These are phyloP conservation scores for Cajanus cajan DNA, from an alignment of 306 rosid species.

Conservation along the genomic window DNA sequence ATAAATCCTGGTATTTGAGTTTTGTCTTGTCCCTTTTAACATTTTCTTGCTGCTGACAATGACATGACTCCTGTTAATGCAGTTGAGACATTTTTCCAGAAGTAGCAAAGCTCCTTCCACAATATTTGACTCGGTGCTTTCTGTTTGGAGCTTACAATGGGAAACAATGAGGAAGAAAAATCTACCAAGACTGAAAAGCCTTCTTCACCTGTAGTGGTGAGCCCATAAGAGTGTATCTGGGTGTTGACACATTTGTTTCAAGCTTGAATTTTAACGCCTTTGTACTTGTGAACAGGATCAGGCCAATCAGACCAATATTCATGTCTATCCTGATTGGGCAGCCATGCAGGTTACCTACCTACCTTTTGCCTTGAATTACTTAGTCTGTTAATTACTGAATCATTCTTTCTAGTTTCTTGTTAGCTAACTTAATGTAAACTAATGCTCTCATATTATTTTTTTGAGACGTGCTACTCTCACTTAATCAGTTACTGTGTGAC, in stretches of 20 bases:
- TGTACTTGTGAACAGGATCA: conserved; percentile 56
- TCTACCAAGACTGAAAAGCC: conserved; percentile 61
- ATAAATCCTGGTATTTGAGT: not conserved
- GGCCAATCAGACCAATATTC: conserved; percentile 44
- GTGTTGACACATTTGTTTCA: not conserved
- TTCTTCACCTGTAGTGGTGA: conserved; percentile 61
- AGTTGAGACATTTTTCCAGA: conserved; percentile 24
- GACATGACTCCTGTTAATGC: conserved; percentile 21
- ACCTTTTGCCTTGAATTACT: not conserved
- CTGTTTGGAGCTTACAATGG: conserved; percentile 49
- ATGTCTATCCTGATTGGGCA: conserved; percentile 92
- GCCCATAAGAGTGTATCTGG: conserved; percentile 11
- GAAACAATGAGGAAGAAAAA: conserved; percentile 68
- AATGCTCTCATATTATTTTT: not conserved
- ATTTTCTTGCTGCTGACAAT: not conserved
- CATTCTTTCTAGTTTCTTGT: not conserved
- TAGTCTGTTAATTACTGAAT: conserved; percentile 11
- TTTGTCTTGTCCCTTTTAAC: not conserved
- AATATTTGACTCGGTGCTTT: not conserved
- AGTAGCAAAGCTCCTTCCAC: conserved; percentile 4
- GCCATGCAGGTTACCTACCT: conserved; percentile 77
- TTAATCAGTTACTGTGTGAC: not conserved
- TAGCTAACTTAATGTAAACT: not conserved
- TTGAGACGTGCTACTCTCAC: not conserved
- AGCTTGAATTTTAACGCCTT: not conserved